These are phyloP conservation scores for Talaromyces sp. DNA, from an alignment of 2,329 filamentous ascomycete species.

Conservation along the genomic window DNA sequence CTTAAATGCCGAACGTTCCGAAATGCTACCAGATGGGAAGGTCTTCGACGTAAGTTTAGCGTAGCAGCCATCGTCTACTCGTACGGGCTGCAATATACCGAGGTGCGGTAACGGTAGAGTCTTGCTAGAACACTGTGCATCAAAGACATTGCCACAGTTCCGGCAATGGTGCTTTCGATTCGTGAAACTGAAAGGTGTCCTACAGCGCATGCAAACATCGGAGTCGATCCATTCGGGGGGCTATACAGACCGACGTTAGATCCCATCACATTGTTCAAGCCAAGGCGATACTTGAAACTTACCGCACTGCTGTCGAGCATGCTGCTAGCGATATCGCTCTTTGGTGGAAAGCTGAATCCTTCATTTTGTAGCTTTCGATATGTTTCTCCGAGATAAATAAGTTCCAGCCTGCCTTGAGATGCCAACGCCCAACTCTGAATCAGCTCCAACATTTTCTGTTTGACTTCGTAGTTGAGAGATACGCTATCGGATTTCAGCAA, in stretches of 20 bases:
- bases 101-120: constrained; percentile 82
- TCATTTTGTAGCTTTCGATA: constrained; percentile 78
- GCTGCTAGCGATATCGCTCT: constrained; percentile 79
- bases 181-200: constrained; percentile 92
- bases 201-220: constrained; percentile 96
- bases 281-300: constrained; percentile 37
- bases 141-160: constrained; percentile 97
- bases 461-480: constrained; percentile 78
- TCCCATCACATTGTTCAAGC: not conserved
- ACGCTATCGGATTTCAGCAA: constrained; percentile 74
- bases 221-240: constrained; percentile 97
- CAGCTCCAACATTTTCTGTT: constrained; percentile 82
- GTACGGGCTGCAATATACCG: constrained; percentile 82
- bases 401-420: constrained; percentile 74
- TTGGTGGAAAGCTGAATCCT: constrained; percentile 84
- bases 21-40: constrained; percentile 39
- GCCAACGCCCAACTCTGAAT: constrained; percentile 91
- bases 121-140: constrained; percentile 90
- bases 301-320: constrained; percentile 97
- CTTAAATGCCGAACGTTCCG: constrained; percentile 37
- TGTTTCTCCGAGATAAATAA: constrained; percentile 82
- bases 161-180: constrained; percentile 98
- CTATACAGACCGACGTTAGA: constrained; percentile 41
- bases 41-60: constrained; percentile 75
- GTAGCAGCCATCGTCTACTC: constrained; percentile 95